Conservation (phyloP, 257 asterid genomes). For the Jacaranda mimosifolia region DNA sequence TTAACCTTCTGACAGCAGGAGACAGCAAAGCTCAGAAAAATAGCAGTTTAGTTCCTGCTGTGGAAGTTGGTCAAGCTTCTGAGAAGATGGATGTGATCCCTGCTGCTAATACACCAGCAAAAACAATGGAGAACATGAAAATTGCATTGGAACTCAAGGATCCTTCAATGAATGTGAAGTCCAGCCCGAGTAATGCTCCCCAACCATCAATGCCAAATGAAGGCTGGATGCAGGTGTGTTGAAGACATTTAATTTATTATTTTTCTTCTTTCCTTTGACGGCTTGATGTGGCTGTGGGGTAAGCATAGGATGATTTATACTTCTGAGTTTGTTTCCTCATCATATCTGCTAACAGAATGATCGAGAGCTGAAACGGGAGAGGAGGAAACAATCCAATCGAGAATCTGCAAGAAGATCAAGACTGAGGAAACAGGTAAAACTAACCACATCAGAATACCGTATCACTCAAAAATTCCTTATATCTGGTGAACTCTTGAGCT, state of each 20-base stretch:
- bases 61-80: conserved; percentile 52
- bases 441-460: neutral
- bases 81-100: conserved; percentile 49
- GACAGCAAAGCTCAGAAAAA: conserved; percentile 52
- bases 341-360: conserved; percentile 62
- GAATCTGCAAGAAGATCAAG: conserved; percentile 99
- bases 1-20: conserved; percentile 37
- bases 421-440: conserved; percentile 90
- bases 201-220: conserved; percentile 55
- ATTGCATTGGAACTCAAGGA: conserved; percentile 60
- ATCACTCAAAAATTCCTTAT: neutral
- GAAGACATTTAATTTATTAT: neutral
- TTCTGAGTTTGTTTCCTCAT: neutral
- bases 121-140: conserved; percentile 50
- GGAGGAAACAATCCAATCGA: conserved; percentile 96
- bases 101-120: conserved; percentile 45
- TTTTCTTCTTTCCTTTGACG: neutral
- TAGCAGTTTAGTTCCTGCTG: conserved; percentile 44
- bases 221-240: conserved; percentile 73
- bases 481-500: neutral
- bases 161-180: conserved; percentile 52
- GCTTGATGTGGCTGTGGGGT: conserved; percentile 2
- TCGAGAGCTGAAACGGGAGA: conserved; percentile 86
- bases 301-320: conserved; percentile 4
- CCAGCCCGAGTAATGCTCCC: conserved; percentile 52